phyloP scores from a whole-genome alignment of 495 filamentous ascomycete species.

The Trypethelium eluteriae region DNA sequence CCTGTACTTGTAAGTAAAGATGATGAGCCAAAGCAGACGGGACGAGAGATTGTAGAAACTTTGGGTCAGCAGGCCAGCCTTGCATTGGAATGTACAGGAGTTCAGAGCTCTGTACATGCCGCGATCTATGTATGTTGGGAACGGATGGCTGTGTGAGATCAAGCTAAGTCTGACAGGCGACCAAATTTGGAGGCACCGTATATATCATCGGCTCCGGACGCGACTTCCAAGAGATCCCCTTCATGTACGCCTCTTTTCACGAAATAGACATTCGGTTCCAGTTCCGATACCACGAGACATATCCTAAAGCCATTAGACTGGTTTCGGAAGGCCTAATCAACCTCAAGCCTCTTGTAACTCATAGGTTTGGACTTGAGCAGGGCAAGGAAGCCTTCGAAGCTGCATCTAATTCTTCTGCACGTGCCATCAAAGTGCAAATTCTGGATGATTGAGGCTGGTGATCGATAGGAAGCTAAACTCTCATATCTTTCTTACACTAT shows the following conservation, averaged over 20 bases:
- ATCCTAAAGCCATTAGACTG: constrained; percentile 26
- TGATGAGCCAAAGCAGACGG: constrained; percentile 16
- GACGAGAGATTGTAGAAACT: constrained; percentile 16
- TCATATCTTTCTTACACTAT: neutral
- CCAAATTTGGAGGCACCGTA: constrained; percentile 24
- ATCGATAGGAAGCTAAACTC: neutral
- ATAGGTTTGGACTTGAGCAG: constrained; percentile 25
- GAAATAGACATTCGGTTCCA: constrained; percentile 29
- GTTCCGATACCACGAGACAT: constrained; percentile 27
- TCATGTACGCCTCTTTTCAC: constrained; percentile 23
- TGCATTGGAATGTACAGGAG: constrained; percentile 27
- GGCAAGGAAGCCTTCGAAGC: constrained; percentile 24
- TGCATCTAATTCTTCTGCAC: constrained; percentile 18
- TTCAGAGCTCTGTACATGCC: constrained; percentile 23
- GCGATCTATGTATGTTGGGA: constrained; percentile 22
- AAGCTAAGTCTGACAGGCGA: constrained; percentile 16
- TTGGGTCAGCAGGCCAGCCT: constrained; percentile 21
- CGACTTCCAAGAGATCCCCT: constrained; percentile 24
- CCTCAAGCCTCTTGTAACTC: constrained; percentile 26
- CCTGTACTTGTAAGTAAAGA: constrained; percentile 17
- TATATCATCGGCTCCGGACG: constrained; percentile 27
- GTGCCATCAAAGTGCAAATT: constrained; percentile 27
- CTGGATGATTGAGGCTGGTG: constrained; percentile 21
- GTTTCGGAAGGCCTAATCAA: constrained; percentile 27
- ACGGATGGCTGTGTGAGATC: neutral